Evolutionary conservation across 148 eudicot species (phyloP).

Genomic region (Polygonum aviculare): DNA sequence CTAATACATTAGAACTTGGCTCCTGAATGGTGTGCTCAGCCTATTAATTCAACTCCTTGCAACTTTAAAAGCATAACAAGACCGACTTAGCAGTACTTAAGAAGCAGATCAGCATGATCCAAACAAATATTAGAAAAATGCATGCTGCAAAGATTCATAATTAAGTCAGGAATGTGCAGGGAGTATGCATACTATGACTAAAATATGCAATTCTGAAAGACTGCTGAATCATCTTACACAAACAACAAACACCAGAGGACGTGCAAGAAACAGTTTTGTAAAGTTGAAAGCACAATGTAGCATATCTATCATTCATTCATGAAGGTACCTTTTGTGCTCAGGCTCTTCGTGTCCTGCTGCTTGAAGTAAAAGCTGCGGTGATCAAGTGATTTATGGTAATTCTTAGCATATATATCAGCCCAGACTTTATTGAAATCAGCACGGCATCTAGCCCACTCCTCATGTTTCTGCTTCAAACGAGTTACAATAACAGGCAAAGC

Average conservation of each 20-base stretch:
- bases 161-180: background rate
- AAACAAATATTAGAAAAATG: background rate
- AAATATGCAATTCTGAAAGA: background rate
- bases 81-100: background rate
- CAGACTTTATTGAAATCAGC: conserved; percentile 86
- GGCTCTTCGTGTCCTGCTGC: conserved; percentile 93
- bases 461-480: conserved; percentile 92
- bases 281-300: background rate
- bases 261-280: background rate
- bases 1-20: background rate
- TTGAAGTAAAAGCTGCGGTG: conserved; percentile 98
- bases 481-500: conserved; percentile 73
- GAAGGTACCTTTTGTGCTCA: conserved; percentile 72
- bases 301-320: background rate
- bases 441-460: conserved; percentile 92
- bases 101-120: background rate
- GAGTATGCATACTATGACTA: background rate
- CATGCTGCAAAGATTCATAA: background rate
- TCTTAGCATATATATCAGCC: conserved; percentile 89
- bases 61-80: background rate
- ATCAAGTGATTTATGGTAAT: conserved; percentile 94
- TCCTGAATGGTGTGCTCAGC: background rate
- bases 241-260: background rate
- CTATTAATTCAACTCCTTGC: background rate
- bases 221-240: background rate